Evolutionary conservation across 2,329 filamentous ascomycete species (phyloP), one percentile per base, ranked within the genome.

Genomic region (Chrysoporthe cubensis): DNA sequence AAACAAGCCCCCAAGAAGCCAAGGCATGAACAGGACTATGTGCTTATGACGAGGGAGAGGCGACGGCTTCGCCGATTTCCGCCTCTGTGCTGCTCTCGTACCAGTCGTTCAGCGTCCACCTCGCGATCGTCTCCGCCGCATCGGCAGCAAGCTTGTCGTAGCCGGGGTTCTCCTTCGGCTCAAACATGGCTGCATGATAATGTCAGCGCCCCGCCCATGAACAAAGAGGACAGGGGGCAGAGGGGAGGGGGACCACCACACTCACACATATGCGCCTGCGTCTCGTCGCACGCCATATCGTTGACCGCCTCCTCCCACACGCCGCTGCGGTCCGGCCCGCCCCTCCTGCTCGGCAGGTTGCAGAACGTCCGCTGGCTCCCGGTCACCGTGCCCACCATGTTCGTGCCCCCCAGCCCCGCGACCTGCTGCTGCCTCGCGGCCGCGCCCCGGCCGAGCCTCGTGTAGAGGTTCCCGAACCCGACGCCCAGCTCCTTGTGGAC

Each of bases 401-500:
- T 85, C 42, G 84, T 85, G 40, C 85, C 82, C 64, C 86, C 80
- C 78, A 90, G 76, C 74, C 81, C 80, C 69, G 82, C 76, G 80
- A 84, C 63, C 69, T 70, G 66, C 74, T 66, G 65, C 50, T 71
- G 68, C 79, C 86, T 82, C 74, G 84, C 74, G 63, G 83, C 78
- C 16, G 91, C 90, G 16, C 87, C 89, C 74, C 86, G 85, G 1
- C 94, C 94, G 37, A 99, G 87, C 40, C 90, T 86, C 4, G 93
- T 97, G 79, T 97, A 97, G 67, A 97, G 84, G 76, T 97, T 96
- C 16, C 89, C 89, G 76, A 94, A 97, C 2, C 92, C 91, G 16
- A 97, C 85, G 14, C 84, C 84, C 16, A 92, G 85, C 67, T 91
- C 88, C 58, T 82, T 78, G 44, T 88, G 84, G 26, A 94, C 81